phyloP scores from a whole-genome alignment of 345 rosid species.

The Sonneratia alba region DNA sequence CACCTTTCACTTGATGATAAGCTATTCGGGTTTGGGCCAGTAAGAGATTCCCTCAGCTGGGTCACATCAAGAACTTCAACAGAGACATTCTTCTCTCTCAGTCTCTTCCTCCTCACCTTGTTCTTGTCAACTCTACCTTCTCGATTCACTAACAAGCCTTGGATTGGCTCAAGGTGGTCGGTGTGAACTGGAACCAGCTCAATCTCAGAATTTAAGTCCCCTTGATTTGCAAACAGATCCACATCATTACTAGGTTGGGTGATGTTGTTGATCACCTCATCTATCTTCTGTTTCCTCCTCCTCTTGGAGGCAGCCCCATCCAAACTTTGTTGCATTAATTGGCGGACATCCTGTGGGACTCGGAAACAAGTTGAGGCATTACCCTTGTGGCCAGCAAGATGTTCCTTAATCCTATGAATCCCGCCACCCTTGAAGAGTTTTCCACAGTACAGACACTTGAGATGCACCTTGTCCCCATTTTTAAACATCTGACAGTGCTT shows the following conservation, averaged over 20 bases:
- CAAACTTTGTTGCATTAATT: constrained; percentile 50
- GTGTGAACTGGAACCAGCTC: constrained; percentile 13
- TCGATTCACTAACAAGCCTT: constrained; percentile 16
- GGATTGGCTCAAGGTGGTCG: constrained; percentile 16
- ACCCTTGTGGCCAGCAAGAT: constrained; percentile 89
- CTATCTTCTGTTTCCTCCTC: constrained; percentile 59
- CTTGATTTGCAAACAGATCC: constrained; percentile 20
- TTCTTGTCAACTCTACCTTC: constrained; percentile 28
- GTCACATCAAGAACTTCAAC: not conserved
- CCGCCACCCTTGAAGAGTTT: constrained; percentile 94
- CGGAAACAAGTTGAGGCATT: constrained; percentile 65
- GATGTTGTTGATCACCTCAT: constrained; percentile 37
- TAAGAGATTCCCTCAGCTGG: not conserved
- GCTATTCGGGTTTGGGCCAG: not conserved
- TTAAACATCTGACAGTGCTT: constrained; percentile 77
- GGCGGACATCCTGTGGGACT: constrained; percentile 57
- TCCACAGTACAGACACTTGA: constrained; percentile 66
- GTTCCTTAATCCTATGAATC: constrained; percentile 89
- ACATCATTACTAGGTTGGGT: constrained; percentile 21
- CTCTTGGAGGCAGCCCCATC: constrained; percentile 61
- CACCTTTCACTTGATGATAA: not conserved
- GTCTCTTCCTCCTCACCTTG: constrained; percentile 35
- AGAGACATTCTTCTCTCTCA: not conserved
- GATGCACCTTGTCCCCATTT: constrained; percentile 62
- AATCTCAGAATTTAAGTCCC: constrained; percentile 26